A percentile compares a stretch with the other conserved stretches of the same genome.
Conservation (phyloP, 192 early-diverging fungal genomes). For the Oehlia diaphana region DNA sequence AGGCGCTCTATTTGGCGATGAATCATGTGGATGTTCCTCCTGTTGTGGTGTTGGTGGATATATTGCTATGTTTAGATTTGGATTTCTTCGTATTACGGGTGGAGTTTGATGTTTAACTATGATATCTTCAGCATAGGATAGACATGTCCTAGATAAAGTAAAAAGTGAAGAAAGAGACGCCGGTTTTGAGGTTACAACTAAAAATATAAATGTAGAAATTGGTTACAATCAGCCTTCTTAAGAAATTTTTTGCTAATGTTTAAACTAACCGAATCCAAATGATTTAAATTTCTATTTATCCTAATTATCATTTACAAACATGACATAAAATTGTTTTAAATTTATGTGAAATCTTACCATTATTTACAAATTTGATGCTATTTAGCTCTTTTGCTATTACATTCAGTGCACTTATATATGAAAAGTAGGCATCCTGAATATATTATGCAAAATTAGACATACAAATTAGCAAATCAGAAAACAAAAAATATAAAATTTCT, state of each 20-base stretch:
- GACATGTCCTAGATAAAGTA: constrained; percentile 43
- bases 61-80: constrained; percentile 36
- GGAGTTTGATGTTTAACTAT: constrained; percentile 42
- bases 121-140: constrained; percentile 48
- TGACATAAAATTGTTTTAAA: constrained; percentile 6
- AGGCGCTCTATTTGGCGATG: constrained; percentile 16
- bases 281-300: neutral
- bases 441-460: neutral
- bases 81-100: constrained; percentile 35
- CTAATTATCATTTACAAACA: constrained; percentile 1
- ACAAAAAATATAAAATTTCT: neutral
- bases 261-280: neutral
- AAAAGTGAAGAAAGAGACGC: constrained; percentile 42
- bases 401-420: constrained; percentile 46
- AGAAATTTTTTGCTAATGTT: neutral
- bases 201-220: constrained; percentile 8
- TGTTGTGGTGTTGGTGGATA: constrained; percentile 34
- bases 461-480: neutral
- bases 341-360: constrained; percentile 42
- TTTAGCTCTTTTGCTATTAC: constrained; percentile 44
- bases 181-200: constrained; percentile 41
- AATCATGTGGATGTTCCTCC: constrained; percentile 28
- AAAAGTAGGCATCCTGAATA: constrained; percentile 57
- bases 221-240: neutral
- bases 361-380: constrained; percentile 58